Conservation (phyloP, 2,329 filamentous ascomycete genomes). For the Akanthomyces lecanii region DNA sequence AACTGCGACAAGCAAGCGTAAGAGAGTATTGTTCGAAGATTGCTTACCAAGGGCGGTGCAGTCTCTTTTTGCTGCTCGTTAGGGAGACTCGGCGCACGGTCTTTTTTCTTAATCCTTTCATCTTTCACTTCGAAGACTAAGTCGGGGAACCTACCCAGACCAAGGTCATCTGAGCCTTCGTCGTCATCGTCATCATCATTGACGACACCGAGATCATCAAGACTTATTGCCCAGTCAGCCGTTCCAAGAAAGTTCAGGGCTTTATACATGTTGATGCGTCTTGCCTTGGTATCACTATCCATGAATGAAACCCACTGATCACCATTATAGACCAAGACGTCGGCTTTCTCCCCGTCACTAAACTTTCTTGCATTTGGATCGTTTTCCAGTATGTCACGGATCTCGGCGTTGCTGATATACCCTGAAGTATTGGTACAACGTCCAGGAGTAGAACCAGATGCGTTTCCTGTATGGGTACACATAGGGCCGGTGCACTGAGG, state of each 20-base stretch:
- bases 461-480: slow-evolving; percentile 25
- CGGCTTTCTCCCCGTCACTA: background rate
- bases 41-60: too few relatives aligned
- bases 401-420: slow-evolving; percentile 33
- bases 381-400: slow-evolving; percentile 24
- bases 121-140: background rate
- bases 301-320: slow-evolving; percentile 23
- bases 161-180: background rate
- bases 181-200: background rate
- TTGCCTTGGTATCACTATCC: slow-evolving; percentile 18
- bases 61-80: too few relatives aligned
- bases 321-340: slow-evolving; percentile 22
- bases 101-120: background rate
- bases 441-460: slow-evolving; percentile 26
- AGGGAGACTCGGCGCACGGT: too few relatives aligned
- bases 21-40: background rate
- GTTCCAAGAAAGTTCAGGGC: slow-evolving; percentile 22
- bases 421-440: slow-evolving; percentile 30
- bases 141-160: background rate
- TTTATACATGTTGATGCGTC: slow-evolving; percentile 16
- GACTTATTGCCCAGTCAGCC: slow-evolving; percentile 24
- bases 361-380: slow-evolving; percentile 18
- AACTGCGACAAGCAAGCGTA: background rate
- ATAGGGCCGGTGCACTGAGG: slow-evolving; percentile 24
- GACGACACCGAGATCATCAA: slow-evolving; percentile 9